Base-by-base conservation (phyloP, 352 stramenopile genomes). In the Phytophthora macrochlamydospora region DNA sequence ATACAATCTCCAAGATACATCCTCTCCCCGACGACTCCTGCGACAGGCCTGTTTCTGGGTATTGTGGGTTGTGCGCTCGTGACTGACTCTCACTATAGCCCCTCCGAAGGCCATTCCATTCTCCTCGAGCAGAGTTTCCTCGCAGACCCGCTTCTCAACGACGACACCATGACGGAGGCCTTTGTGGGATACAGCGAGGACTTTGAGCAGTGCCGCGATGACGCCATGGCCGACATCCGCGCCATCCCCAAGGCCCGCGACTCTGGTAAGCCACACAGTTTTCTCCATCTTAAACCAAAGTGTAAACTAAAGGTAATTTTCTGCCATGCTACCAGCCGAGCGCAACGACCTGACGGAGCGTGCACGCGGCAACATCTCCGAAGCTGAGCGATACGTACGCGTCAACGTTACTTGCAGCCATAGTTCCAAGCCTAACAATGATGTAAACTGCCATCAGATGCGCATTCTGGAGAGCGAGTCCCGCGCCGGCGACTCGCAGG, bases 391-490 rank as follows among this genome's bases (percentile, higher is more conserved):
- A 71, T 93, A 93, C 63, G 81, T 89, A 75, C 62, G 67, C 42
- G 7, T 24, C 18, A 24, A 24, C 18, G 4, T 50, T 48, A 24
- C 18, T 24, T 24, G 18, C 18, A 24, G 18, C 18, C 18, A 24
- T 24, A 24, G 18, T 24, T 24, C 18, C 18, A 24, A 30, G 5
- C 24, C 9, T 46, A 32, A 28, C 7, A 24, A 24, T 24, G 18
- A 24, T 24, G 18, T 24, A 24, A 24, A 24, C 18, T 24, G 18
- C 18, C 18, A 24, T 24, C 45, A 91, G 76, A 82, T 93, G 67
- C 85, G 85, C 38, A 95, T 95, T 60, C 70, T 95, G 9, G 87
- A 95, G 59, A 93, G 83, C 68, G 87, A 95, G 54, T 90, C 83
- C 31, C 82, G 84, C 31, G 87, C 85, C 2, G 87, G 87, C 5